These are phyloP conservation scores for Suillus variegatus DNA, from an alignment of 768 basidiomycete genomes.

Conservation along the genomic window DNA sequence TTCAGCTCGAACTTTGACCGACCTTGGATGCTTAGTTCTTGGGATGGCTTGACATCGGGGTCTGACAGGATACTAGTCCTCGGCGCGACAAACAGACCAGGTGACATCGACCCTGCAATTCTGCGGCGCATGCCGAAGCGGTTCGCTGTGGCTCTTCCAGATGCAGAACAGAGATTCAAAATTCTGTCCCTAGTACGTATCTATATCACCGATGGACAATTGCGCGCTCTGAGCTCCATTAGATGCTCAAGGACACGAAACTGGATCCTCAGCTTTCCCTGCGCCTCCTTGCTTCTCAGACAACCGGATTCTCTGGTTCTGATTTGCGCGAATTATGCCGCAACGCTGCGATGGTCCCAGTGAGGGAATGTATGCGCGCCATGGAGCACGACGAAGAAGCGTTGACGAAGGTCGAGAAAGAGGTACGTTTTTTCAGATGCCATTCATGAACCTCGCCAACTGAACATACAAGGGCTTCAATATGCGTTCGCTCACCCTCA, in stretches of 20 bases:
- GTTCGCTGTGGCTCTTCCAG: slow-evolving; percentile 83
- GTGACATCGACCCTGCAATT: slow-evolving; percentile 87
- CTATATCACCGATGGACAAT: not conserved
- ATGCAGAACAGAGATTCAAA: slow-evolving; percentile 73
- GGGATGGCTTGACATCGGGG: slow-evolving; percentile 90
- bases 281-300: slow-evolving; percentile 59
- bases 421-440: slow-evolving; percentile 38
- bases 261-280: slow-evolving; percentile 66
- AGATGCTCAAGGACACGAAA: slow-evolving; percentile 86
- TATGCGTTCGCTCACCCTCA: slow-evolving; percentile 67
- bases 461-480: slow-evolving; percentile 60
- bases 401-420: slow-evolving; percentile 42
- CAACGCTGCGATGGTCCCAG: slow-evolving; percentile 91
- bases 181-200: slow-evolving; percentile 74
- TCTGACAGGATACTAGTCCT: slow-evolving; percentile 85
- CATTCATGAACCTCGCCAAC: not conserved
- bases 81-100: slow-evolving; percentile 94
- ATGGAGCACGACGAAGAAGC: slow-evolving; percentile 48
- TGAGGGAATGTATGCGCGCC: slow-evolving; percentile 77
- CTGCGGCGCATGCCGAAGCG: slow-evolving; percentile 98
- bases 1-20: slow-evolving; percentile 7
- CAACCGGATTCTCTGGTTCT: slow-evolving; percentile 83
- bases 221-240: not conserved
- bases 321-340: slow-evolving; percentile 92
- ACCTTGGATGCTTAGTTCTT: slow-evolving; percentile 53